A percentile compares a stretch with the other conserved stretches of the same genome.
Evolutionary conservation across 495 filamentous ascomycete genomes (phyloP).

Genomic region (Trichoderma gamsii): DNA sequence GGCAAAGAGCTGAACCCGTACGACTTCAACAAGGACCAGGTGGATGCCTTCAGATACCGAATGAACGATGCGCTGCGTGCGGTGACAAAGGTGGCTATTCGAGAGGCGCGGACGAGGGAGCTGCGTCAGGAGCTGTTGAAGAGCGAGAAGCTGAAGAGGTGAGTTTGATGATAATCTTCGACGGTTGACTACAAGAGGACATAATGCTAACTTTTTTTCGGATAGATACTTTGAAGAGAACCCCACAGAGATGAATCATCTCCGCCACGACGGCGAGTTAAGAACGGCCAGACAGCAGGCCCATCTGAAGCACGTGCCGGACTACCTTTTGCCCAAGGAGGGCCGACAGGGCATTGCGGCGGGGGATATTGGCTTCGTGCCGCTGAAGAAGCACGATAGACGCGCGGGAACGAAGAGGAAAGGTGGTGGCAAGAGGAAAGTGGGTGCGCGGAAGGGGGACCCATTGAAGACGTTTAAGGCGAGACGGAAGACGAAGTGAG

Average conservation of each 20-base stretch:
- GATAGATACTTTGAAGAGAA: slow-evolving; percentile 94
- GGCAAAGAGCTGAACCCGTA: slow-evolving; percentile 80
- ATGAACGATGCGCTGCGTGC: slow-evolving; percentile 83
- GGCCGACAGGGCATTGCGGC: slow-evolving; percentile 60
- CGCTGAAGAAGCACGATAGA: slow-evolving; percentile 56
- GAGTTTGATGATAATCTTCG: neutral
- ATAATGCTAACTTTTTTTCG: neutral
- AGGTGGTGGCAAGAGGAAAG: slow-evolving; percentile 55
- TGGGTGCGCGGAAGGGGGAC: slow-evolving; percentile 56
- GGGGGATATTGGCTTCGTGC: slow-evolving; percentile 64
- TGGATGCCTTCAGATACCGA: slow-evolving; percentile 89
- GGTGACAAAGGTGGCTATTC: slow-evolving; percentile 74
- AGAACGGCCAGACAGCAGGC: slow-evolving; percentile 71
- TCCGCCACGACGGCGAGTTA: slow-evolving; percentile 86
- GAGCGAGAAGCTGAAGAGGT: slow-evolving; percentile 81
- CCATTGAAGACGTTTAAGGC: slow-evolving; percentile 87
- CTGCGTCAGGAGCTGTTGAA: slow-evolving; percentile 83
- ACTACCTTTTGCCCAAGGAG: slow-evolving; percentile 82
- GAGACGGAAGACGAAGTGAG: slow-evolving; percentile 35
- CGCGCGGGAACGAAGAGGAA: slow-evolving; percentile 60
- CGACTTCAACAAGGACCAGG: slow-evolving; percentile 87
- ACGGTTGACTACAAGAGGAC: neutral
- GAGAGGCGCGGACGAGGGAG: slow-evolving; percentile 84
- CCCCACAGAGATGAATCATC: slow-evolving; percentile 74
- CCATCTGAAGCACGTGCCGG: slow-evolving; percentile 92